Conservation (phyloP, 2,329 filamentous ascomycete species). For the Fusarium drepaniforme region DNA sequence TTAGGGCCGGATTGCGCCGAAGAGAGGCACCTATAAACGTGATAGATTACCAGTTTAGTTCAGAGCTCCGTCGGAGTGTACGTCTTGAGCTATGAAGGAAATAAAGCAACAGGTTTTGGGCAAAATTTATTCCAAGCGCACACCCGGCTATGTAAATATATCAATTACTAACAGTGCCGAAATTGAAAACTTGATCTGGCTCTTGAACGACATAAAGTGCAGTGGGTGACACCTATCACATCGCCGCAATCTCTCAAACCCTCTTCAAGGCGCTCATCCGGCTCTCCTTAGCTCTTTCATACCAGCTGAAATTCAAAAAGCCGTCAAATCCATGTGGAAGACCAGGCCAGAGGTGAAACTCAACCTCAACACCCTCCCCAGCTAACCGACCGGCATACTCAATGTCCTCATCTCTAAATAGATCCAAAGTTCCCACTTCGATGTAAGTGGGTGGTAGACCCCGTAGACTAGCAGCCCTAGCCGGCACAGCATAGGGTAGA, state of each 20-base stretch:
- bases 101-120: too few species aligned
- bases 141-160: neutral
- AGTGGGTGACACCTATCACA: neutral
- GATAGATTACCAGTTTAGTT: too few species aligned
- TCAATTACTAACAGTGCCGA: neutral
- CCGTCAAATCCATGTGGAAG: slow-evolving; percentile 53
- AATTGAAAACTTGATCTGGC: neutral
- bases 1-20: too few species aligned
- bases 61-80: too few species aligned
- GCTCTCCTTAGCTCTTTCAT: slow-evolving; percentile 3
- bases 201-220: neutral
- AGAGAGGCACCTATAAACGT: too few species aligned
- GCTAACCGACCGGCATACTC: slow-evolving; percentile 48
- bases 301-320: slow-evolving; percentile 14
- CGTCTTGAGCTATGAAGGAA: too few species aligned
- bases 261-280: slow-evolving; percentile 12
- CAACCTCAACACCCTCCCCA: slow-evolving; percentile 49
- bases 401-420: slow-evolving; percentile 44
- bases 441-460: slow-evolving; percentile 53
- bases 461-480: slow-evolving; percentile 34
- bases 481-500: slow-evolving; percentile 40
- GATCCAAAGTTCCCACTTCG: slow-evolving; percentile 53
- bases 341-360: slow-evolving; percentile 56
- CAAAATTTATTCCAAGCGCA: neutral
- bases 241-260: neutral